phyloP scores from a whole-genome alignment of 306 rosid genomes.

The Sphenostylis stenocarpa region DNA sequence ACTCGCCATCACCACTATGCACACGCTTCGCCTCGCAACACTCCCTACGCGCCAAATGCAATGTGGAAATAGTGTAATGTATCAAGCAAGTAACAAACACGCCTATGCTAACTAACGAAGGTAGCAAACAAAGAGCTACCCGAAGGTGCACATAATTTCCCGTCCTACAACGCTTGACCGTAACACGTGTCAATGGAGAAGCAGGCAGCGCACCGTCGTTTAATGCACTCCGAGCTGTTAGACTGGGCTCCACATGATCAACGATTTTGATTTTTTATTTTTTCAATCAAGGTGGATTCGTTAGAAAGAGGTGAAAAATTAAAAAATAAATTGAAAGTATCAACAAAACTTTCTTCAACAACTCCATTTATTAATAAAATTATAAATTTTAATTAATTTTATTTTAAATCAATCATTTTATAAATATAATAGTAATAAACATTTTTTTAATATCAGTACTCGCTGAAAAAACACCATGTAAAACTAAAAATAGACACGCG shows the following conservation, averaged over 20 bases:
- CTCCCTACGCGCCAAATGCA: conserved; percentile 26
- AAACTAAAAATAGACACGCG: not conserved
- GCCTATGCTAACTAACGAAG: not conserved
- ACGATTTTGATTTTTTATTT: not conserved
- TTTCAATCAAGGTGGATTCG: not conserved
- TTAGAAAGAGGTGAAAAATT: not conserved
- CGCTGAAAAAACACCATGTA: too few relatives aligned
- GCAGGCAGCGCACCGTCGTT: not conserved
- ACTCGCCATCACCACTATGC: not conserved
- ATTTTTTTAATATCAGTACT: too few relatives aligned
- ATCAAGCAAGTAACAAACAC: conserved; percentile 4
- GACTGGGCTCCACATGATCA: conserved; percentile 11
- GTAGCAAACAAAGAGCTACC: not conserved
- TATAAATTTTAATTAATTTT: too few relatives aligned
- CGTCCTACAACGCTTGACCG: not conserved
- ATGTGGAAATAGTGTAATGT: not conserved
- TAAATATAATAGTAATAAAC: too few relatives aligned
- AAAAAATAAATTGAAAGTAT: too few relatives aligned
- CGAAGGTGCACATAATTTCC: not conserved
- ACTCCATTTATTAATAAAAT: too few relatives aligned
- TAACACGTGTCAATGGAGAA: conserved; percentile 7
- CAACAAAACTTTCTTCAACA: too few relatives aligned
- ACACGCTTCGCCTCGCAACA: not conserved
- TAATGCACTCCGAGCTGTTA: not conserved
- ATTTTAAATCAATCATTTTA: too few relatives aligned